Conservation (phyloP, 2,329 filamentous ascomycete genomes). For the Chalaropsis ovoidea region DNA sequence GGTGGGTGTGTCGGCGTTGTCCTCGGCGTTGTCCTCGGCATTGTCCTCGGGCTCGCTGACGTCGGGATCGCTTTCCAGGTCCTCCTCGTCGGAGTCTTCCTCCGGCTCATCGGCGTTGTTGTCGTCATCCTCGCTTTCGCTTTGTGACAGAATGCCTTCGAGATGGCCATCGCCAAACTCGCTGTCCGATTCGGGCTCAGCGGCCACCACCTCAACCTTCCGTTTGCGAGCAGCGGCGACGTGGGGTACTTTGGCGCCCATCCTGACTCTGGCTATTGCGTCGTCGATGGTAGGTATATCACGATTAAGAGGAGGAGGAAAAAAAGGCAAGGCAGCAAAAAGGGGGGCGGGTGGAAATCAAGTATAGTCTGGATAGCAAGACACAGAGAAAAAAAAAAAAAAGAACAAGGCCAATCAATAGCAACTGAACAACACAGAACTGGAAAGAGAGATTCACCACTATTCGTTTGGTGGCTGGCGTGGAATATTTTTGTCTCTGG, state of each 20-base stretch:
- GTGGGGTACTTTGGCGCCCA: constrained; percentile 16
- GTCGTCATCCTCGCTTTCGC: constrained; percentile 48
- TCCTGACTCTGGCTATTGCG: background rate
- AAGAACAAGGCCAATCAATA: background rate
- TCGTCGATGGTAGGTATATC: constrained; percentile 15
- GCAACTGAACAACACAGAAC: background rate
- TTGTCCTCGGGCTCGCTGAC: constrained; percentile 32
- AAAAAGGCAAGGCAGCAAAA: background rate
- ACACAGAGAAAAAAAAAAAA: background rate
- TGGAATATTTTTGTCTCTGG: constrained; percentile 13
- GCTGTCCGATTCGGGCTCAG: constrained; percentile 49
- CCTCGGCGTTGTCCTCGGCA: constrained; percentile 33
- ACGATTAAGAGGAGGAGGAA: background rate
- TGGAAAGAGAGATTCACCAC: constrained; percentile 1
- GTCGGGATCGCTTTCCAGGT: constrained; percentile 37
- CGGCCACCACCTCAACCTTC: constrained; percentile 45
- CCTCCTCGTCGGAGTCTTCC: constrained; percentile 35
- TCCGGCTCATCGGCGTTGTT: constrained; percentile 34
- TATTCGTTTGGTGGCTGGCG: background rate
- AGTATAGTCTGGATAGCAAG: background rate
- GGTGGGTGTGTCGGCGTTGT: constrained; percentile 35
- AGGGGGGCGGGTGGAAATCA: background rate
- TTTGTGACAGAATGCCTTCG: constrained; percentile 48
- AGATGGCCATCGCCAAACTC: constrained; percentile 48
- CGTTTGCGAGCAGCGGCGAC: constrained; percentile 45